Percentiles rank a stretch among this genome's conserved stretches.
phyloP scores from a whole-genome alignment of 257 asterid genomes.

The Scutellaria baicalensis region DNA sequence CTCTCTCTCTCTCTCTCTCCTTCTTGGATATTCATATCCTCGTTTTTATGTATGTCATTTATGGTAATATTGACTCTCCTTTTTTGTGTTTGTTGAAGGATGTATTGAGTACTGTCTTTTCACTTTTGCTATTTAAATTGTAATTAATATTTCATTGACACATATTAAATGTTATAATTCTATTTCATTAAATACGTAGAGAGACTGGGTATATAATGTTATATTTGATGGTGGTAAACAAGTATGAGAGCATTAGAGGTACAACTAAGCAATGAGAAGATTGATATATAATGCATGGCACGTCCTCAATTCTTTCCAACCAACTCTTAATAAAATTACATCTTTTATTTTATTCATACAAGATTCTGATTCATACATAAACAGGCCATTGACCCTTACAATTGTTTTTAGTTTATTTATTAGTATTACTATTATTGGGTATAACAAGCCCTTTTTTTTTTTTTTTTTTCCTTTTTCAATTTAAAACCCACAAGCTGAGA shows the following conservation, averaged over 20 bases:
- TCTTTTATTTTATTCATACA: no score
- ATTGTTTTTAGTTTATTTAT: no score
- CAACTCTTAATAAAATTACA: no score
- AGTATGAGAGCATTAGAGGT: background rate
- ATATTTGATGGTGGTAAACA: background rate
- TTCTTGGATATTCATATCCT: background rate
- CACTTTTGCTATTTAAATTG: background rate
- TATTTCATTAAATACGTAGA: background rate
- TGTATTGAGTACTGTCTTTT: background rate
- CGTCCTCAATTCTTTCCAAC: background rate
- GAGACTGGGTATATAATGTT: no score
- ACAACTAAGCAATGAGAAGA: background rate
- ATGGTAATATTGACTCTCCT: background rate
- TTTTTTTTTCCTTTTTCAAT: no score
- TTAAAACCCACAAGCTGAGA: no score
- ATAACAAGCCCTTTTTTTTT: no score
- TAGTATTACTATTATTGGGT: no score
- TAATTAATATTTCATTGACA: background rate
- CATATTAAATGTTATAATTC: background rate
- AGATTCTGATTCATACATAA: no score
- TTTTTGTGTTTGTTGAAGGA: no score
- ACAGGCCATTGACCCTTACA: no score
- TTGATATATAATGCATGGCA: conserved; percentile 19
- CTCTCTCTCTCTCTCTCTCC: background rate
- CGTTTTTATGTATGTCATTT: background rate